Conservation (phyloP, 139 green algal genomes). For the Chlamydomonas schloesseri region DNA sequence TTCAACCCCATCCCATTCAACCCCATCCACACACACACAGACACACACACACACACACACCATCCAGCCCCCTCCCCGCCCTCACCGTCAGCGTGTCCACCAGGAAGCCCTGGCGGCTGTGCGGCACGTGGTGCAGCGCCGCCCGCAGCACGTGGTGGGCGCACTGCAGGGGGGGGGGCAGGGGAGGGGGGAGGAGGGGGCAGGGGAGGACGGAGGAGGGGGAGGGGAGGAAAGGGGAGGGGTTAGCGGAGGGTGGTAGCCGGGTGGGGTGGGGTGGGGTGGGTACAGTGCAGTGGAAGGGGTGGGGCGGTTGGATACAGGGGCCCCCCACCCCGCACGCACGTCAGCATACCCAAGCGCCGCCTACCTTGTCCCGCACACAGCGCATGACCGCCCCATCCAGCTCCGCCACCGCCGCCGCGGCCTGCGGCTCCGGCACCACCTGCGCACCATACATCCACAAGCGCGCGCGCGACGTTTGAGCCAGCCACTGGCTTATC, state of each 20-base stretch:
- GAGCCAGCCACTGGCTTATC: no score
- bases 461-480: no score
- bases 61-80: neutral
- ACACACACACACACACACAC: neutral
- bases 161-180: constrained; percentile 2
- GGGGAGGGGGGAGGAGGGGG: neutral
- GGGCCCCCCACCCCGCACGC: no score
- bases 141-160: constrained; percentile 34
- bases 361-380: no score
- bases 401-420: constrained; percentile 20
- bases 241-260: neutral
- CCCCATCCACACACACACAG: neutral
- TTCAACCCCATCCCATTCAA: no score
- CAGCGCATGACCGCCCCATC: constrained; percentile 1
- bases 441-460: no score
- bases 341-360: no score
- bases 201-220: neutral
- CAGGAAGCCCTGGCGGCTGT: constrained; percentile 32
- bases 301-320: no score
- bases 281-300: no score
- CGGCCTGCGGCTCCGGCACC: constrained; percentile 31
- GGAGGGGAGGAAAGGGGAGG: neutral
- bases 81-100: constrained; percentile 17
- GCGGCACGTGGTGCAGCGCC: constrained; percentile 29
- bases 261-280: neutral